Percentiles rank a stretch among this genome's conserved stretches.
Conservation (phyloP, 1,139 yeast genomes). For the Ogataea hybrid region DNA sequence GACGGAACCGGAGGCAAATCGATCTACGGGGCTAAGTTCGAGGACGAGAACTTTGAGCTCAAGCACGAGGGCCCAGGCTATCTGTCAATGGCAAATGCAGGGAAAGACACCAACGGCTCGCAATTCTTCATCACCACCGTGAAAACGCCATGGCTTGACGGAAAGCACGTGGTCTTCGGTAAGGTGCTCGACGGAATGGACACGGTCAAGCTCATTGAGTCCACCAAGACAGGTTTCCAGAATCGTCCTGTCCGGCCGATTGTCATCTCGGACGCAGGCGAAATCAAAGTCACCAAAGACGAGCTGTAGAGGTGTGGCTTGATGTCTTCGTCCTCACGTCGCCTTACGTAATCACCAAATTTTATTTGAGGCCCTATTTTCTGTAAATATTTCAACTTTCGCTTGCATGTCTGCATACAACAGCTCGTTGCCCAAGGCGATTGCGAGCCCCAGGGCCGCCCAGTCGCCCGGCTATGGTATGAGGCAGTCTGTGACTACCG, state of each 20-base stretch:
- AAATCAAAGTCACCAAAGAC: constrained; percentile 25
- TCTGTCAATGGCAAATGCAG: constrained; percentile 63
- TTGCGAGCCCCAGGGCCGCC: constrained; percentile 11
- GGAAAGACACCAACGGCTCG: constrained; percentile 58
- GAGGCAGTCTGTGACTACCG: constrained; percentile 22
- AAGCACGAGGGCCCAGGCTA: constrained; percentile 60
- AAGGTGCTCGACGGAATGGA: constrained; percentile 56
- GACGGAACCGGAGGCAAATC: constrained; percentile 62
- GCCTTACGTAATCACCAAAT: constrained; percentile 4
- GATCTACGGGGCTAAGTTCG: constrained; percentile 55
- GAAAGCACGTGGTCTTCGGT: constrained; percentile 61
- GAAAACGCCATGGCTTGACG: constrained; percentile 54
- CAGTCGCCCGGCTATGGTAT: constrained; percentile 1
- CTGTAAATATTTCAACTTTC: neutral
- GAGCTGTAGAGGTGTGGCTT: constrained; percentile 6
- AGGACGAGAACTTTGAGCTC: constrained; percentile 54
- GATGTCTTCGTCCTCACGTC: neutral
- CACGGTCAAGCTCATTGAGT: constrained; percentile 52
- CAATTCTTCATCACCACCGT: constrained; percentile 63
- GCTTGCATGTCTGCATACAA: constrained; percentile 18
- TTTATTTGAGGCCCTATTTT: neutral
- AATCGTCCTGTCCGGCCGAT: constrained; percentile 51
- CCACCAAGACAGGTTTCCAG: constrained; percentile 48
- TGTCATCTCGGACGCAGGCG: constrained; percentile 47
- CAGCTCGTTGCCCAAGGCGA: constrained; percentile 21